A percentile compares a stretch with the other conserved stretches of the same genome.
Conservation (phyloP, 2,329 filamentous ascomycete genomes). For the Sphaerostilbella broomeana region DNA sequence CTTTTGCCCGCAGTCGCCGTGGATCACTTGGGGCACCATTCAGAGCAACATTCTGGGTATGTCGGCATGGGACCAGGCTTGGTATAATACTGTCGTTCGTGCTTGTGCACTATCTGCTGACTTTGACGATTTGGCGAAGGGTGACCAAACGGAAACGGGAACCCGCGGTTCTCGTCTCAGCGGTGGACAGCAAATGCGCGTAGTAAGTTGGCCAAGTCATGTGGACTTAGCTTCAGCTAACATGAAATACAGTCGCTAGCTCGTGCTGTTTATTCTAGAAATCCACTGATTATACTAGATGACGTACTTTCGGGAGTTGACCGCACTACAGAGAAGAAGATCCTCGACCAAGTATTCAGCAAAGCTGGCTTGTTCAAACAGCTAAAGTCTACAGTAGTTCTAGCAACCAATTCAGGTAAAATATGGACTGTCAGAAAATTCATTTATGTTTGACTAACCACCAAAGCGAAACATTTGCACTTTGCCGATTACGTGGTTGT, state of each 20-base stretch:
- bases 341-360: slow-evolving; percentile 36
- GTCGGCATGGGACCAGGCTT: slow-evolving; percentile 17
- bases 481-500: slow-evolving; percentile 21
- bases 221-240: no score
- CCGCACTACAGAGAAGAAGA: slow-evolving; percentile 30
- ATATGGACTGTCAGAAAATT: no score
- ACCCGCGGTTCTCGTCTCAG: slow-evolving; percentile 30
- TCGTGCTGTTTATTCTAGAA: slow-evolving; percentile 34
- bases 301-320: slow-evolving; percentile 37
- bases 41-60: slow-evolving; percentile 28
- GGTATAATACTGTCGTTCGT: slow-evolving; percentile 24
- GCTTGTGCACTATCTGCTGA: slow-evolving; percentile 24
- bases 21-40: slow-evolving; percentile 25
- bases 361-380: slow-evolving; percentile 31
- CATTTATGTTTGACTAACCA: no score
- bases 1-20: slow-evolving; percentile 29
- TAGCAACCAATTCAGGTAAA: slow-evolving; percentile 23
- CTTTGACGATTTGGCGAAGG: slow-evolving; percentile 22
- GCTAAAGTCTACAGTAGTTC: slow-evolving; percentile 31
- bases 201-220: no score
- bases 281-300: slow-evolving; percentile 33
- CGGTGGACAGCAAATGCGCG: slow-evolving; percentile 31
- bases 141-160: slow-evolving; percentile 29
- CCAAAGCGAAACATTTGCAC: slow-evolving; percentile 18
- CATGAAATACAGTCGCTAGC: slow-evolving; percentile 27